These are phyloP conservation scores for Spizellomyces punctatus DNA, from an alignment of 192 early-diverging fungal genomes.

Conservation along the genomic window DNA sequence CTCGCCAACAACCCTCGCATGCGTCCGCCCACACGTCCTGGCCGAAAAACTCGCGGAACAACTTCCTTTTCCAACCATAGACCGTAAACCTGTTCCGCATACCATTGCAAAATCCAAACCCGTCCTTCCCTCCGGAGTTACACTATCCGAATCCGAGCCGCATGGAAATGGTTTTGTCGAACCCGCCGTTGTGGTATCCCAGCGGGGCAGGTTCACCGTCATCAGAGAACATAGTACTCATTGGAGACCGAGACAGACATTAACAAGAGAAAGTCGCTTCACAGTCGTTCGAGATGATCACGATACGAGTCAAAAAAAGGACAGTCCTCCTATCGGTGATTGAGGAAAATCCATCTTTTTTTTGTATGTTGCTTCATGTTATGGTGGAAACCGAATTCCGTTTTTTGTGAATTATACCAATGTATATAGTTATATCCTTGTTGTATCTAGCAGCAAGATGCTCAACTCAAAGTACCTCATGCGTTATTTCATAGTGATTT, in stretches of 20 bases:
- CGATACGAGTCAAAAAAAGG: too few relatives aligned
- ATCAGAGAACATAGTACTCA: neutral
- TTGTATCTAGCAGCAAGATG: too few relatives aligned
- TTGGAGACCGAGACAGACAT: neutral
- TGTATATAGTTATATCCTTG: too few relatives aligned
- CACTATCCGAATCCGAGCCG: neutral
- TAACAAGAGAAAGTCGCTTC: neutral
- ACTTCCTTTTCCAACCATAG: neutral
- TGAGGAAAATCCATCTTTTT: too few relatives aligned
- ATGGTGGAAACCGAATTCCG: too few relatives aligned
- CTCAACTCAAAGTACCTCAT: too few relatives aligned
- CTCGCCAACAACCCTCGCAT: neutral
- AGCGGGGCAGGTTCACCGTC: neutral
- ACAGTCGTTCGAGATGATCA: too few relatives aligned
- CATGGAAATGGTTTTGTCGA: neutral
- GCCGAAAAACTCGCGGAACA: neutral
- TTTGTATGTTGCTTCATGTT: too few relatives aligned
- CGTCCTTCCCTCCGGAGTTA: neutral
- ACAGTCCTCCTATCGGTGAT: too few relatives aligned
- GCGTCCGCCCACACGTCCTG: neutral
- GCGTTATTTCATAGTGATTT: too few relatives aligned
- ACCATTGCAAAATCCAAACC: slow-evolving; percentile 3
- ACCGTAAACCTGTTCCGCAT: neutral
- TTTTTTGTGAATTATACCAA: too few relatives aligned
- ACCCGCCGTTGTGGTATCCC: neutral